phyloP scores from a whole-genome alignment of 805 yeast species.

The Candida khao-thaluensis region DNA sequence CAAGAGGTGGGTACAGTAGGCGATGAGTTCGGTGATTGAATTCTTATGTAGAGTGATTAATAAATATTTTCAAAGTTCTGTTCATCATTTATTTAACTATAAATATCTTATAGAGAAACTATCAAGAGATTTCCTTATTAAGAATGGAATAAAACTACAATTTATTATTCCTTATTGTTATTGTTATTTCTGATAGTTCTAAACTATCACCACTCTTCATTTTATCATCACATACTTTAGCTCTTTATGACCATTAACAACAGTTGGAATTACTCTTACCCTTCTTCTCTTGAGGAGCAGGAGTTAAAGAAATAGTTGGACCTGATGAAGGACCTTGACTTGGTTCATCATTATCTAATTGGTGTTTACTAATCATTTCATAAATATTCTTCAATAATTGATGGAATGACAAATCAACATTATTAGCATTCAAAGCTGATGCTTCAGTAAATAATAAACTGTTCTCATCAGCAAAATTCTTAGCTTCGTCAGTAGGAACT shows the following conservation, averaged over 20 bases:
- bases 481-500: slow-evolving; percentile 97
- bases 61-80: no score
- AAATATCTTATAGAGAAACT: no score
- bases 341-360: slow-evolving; percentile 79
- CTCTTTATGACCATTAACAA: no score
- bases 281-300: slow-evolving; percentile 81
- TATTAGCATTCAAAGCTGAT: slow-evolving; percentile 88
- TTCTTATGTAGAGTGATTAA: no score
- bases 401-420: slow-evolving; percentile 92
- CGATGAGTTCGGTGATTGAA: no score
- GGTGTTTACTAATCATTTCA: slow-evolving; percentile 92
- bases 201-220: no score
- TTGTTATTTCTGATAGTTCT: no score
- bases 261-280: slow-evolving; percentile 60
- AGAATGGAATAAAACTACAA: no score
- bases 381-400: slow-evolving; percentile 90
- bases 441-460: slow-evolving; percentile 93
- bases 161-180: no score
- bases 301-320: slow-evolving; percentile 89
- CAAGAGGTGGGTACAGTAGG: slow-evolving; percentile 6
- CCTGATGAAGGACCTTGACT: slow-evolving; percentile 70
- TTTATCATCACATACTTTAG: no score
- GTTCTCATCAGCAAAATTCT: slow-evolving; percentile 90
- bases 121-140: no score
- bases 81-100: no score